Conservation (phyloP, 2,329 filamentous ascomycete species). For the Triangularia verruculosa region DNA sequence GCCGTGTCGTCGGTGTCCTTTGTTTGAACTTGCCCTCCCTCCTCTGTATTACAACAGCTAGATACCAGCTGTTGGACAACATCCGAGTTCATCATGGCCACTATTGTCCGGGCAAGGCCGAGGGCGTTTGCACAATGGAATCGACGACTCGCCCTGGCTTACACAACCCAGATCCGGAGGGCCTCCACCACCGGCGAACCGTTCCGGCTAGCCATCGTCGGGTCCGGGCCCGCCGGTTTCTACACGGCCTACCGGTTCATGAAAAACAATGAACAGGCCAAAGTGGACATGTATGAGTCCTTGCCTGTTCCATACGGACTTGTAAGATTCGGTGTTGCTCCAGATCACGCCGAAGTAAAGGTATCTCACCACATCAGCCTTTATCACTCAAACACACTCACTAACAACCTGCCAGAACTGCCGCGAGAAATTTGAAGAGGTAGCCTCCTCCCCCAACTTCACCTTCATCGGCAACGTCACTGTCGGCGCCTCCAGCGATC, state of each 20-base stretch:
- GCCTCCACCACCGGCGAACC: conserved; percentile 40
- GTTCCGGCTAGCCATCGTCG: conserved; percentile 81
- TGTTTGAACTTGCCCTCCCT: neutral
- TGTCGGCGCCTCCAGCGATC: conserved; percentile 56
- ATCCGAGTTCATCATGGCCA: neutral
- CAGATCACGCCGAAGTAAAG: conserved; percentile 98
- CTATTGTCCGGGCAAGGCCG: neutral
- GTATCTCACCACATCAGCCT: conserved; percentile 43
- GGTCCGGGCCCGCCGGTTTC: conserved; percentile 93
- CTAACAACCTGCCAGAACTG: conserved; percentile 64
- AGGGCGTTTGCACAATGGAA: neutral
- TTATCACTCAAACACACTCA: neutral
- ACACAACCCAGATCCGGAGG: neutral
- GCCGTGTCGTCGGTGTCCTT: neutral
- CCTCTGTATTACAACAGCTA: neutral
- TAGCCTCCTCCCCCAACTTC: conserved; percentile 78
- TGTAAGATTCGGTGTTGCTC: conserved; percentile 92
- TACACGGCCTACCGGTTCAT: conserved; percentile 88
- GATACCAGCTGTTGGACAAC: neutral
- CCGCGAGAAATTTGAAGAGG: conserved; percentile 87
- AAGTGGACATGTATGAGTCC: conserved; percentile 94
- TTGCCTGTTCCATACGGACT: conserved; percentile 90
- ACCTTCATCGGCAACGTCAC: conserved; percentile 88
- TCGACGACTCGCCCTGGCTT: neutral
- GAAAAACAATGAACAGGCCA: conserved; percentile 66